phyloP scores from a whole-genome alignment of 345 rosid species.

The Brassica incana region DNA sequence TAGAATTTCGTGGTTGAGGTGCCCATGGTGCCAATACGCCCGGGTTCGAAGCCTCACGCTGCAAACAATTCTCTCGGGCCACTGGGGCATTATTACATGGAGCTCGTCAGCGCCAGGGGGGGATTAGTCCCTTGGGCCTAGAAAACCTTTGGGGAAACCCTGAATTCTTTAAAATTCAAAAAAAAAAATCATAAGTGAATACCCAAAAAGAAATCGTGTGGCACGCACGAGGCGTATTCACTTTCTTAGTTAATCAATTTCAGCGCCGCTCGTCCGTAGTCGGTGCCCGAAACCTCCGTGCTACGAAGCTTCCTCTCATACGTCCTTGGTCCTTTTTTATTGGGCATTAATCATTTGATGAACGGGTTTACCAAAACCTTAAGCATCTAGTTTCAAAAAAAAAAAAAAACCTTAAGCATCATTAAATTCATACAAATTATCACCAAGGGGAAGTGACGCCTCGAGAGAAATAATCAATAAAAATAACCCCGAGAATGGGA shows the following conservation, averaged over 20 bases:
- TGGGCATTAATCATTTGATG: constrained; percentile 33
- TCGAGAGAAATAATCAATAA: constrained; percentile 3
- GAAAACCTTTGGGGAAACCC: too few species aligned
- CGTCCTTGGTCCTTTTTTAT: not conserved
- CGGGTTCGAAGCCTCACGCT: too few species aligned
- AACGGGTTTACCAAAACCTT: constrained; percentile 17
- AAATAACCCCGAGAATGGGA: constrained; percentile 5
- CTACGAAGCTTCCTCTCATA: constrained; percentile 46
- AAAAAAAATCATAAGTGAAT: constrained; percentile 29
- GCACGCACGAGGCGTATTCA: constrained; percentile 39
- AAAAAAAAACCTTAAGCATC: constrained; percentile 9
- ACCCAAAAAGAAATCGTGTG: constrained; percentile 40
- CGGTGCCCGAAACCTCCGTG: constrained; percentile 50
- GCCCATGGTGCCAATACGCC: too few species aligned
- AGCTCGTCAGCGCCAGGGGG: too few species aligned
- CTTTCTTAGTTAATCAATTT: constrained; percentile 7
- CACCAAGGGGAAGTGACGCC: constrained; percentile 1
- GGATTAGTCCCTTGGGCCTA: too few species aligned
- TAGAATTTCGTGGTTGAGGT: too few species aligned
- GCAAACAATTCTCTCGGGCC: too few species aligned
- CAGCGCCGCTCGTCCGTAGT: constrained; percentile 43
- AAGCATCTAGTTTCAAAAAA: too few species aligned
- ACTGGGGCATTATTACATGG: too few species aligned
- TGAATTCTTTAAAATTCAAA: too few species aligned
- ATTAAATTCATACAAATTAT: constrained; percentile 1